These are phyloP conservation scores for Aegilops tauschii DNA, from an alignment of 176 grass and related monocot species.

Conservation along the genomic window DNA sequence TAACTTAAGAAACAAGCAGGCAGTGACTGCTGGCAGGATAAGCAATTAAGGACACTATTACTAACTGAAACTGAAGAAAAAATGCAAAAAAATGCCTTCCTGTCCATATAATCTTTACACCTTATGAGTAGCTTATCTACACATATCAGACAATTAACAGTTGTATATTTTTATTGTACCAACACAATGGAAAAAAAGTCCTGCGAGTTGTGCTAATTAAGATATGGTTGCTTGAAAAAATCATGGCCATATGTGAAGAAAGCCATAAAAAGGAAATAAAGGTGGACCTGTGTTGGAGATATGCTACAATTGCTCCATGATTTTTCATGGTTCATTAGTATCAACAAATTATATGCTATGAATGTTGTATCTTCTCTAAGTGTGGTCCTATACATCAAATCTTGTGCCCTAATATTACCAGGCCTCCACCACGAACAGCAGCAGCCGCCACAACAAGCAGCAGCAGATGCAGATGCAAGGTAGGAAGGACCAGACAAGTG, in stretches of 20 bases:
- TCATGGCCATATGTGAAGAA: conserved; percentile 4
- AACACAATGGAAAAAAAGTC: background rate
- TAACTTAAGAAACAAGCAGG: conserved; percentile 8
- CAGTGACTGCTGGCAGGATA: background rate
- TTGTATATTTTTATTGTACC: background rate
- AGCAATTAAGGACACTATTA: background rate
- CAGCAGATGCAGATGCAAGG: background rate
- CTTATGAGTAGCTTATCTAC: background rate
- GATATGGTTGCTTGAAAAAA: background rate
- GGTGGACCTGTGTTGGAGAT: conserved; percentile 1
- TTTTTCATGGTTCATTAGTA: background rate
- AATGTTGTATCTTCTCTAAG: background rate
- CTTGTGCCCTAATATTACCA: background rate
- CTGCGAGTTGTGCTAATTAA: background rate
- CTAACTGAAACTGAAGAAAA: background rate
- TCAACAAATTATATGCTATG: background rate
- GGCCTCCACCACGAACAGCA: background rate
- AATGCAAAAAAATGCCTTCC: conserved; percentile 5
- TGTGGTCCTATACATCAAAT: background rate
- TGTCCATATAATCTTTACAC: background rate
- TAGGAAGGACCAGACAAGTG: too few relatives aligned
- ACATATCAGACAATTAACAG: background rate
- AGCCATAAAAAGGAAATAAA: background rate
- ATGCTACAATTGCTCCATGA: background rate
- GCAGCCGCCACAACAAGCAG: background rate